phyloP scores from a whole-genome alignment of 73 alveolate genomes.

The Symbiodinium natans region DNA sequence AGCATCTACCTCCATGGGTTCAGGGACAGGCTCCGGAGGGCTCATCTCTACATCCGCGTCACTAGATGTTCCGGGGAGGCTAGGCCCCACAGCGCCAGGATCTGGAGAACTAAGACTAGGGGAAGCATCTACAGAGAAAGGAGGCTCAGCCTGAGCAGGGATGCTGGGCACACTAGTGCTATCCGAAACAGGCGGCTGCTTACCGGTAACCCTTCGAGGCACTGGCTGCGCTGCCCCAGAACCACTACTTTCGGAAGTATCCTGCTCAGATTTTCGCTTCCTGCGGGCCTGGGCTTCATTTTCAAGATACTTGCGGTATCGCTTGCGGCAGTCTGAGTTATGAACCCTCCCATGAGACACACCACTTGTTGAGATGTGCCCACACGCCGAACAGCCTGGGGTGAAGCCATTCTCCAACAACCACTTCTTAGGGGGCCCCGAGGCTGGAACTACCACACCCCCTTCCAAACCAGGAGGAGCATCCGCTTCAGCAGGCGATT shows the following conservation, averaged over 20 bases:
- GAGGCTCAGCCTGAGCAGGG: not conserved
- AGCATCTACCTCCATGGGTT: constrained; percentile 7
- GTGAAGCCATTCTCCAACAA: not conserved
- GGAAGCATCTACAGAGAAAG: not conserved
- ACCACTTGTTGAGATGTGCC: not conserved
- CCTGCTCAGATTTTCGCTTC: not conserved
- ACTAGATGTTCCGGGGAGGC: not conserved
- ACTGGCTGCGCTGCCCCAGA: not conserved
- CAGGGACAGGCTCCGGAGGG: not conserved
- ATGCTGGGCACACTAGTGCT: not conserved
- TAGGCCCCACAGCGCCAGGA: not conserved
- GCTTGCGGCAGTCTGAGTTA: not conserved
- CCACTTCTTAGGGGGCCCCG: constrained; percentile 38
- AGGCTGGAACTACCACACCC: not conserved
- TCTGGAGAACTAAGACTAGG: not conserved
- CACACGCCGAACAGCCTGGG: not conserved
- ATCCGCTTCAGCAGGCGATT: not conserved
- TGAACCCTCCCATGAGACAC: not conserved
- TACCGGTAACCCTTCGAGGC: not conserved
- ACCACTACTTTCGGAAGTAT: not conserved
- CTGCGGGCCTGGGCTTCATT: not conserved
- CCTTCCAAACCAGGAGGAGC: not conserved
- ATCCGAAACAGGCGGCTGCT: not conserved
- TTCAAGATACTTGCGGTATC: not conserved
- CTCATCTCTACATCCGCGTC: not conserved